These are phyloP conservation scores for Colletotrichum sp. DNA, from an alignment of 2,329 filamentous ascomycete genomes.

Conservation along the genomic window DNA sequence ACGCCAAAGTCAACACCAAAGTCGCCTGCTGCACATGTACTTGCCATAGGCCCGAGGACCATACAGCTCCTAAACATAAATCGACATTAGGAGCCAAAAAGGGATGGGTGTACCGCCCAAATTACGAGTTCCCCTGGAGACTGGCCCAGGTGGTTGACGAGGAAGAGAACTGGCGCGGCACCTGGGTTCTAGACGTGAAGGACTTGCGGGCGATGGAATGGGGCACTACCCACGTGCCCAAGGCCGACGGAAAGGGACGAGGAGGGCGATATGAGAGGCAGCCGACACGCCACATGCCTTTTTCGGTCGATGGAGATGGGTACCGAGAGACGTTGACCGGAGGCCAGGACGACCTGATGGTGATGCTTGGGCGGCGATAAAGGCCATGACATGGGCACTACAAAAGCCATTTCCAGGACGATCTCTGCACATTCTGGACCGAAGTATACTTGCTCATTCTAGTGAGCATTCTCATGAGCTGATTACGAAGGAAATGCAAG, in stretches of 20 bases:
- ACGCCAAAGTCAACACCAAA: neutral
- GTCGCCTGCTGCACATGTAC: neutral
- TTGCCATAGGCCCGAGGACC: neutral
- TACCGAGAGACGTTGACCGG: slow-evolving; percentile 2
- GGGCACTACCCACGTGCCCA: slow-evolving; percentile 15
- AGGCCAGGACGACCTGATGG: slow-evolving; percentile 25
- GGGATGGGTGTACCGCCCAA: neutral
- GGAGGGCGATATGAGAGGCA: slow-evolving; percentile 17
- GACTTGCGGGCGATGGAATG: slow-evolving; percentile 23
- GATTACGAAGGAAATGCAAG: neutral
- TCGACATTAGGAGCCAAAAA: neutral
- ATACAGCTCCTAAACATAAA: neutral
- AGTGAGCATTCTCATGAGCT: accelerated
- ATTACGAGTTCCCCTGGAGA: slow-evolving; percentile 22
- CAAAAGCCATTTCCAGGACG: no score
- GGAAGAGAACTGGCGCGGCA: slow-evolving; percentile 27
- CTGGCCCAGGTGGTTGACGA: slow-evolving; percentile 14
- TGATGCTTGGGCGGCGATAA: slow-evolving; percentile 19
- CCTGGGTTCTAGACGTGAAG: slow-evolving; percentile 25
- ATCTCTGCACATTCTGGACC: no score
- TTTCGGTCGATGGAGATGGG: neutral
- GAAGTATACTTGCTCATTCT: accelerated
- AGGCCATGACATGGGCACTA: neutral
- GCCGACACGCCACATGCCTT: slow-evolving; percentile 23
- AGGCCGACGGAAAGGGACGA: neutral